Percentiles rank a stretch among this genome's conserved stretches.
These are phyloP conservation scores for Mortierella sp. DNA, from an alignment of 371 early-diverging fungal species.

Conservation along the genomic window DNA sequence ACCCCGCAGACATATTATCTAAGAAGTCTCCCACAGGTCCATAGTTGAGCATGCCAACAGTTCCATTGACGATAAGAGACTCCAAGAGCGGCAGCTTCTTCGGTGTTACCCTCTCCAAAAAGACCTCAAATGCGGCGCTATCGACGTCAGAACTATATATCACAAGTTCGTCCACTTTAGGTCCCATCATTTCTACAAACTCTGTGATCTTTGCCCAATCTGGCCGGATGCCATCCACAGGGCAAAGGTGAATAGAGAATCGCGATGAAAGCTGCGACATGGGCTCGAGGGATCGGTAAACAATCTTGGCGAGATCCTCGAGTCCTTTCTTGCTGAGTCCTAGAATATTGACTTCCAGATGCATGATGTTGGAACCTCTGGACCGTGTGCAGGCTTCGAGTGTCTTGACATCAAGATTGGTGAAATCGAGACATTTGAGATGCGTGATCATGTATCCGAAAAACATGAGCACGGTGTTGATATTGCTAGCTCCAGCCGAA, in stretches of 20 bases:
- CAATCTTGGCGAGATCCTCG: constrained; percentile 18
- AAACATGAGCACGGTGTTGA: constrained; percentile 23
- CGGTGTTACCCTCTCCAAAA: constrained; percentile 13
- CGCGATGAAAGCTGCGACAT: constrained; percentile 21
- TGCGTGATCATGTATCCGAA: constrained; percentile 29
- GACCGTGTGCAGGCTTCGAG: constrained; percentile 26
- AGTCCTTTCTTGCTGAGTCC: constrained; percentile 21
- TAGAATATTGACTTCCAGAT: constrained; percentile 18
- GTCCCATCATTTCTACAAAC: constrained; percentile 7
- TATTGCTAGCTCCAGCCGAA: constrained; percentile 15
- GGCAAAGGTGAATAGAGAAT: constrained; percentile 13
- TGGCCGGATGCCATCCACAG: constrained; percentile 7
- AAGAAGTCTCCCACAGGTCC: background rate
- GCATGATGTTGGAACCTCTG: constrained; percentile 20
- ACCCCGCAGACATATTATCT: background rate
- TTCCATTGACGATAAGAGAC: constrained; percentile 10
- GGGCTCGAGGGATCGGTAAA: constrained; percentile 19
- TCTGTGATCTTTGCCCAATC: constrained; percentile 12
- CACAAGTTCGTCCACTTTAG: constrained; percentile 18
- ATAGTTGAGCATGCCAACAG: background rate
- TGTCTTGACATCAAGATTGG: constrained; percentile 22
- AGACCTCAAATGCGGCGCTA: background rate
- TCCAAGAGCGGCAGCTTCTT: constrained; percentile 8
- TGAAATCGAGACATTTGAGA: constrained; percentile 20
- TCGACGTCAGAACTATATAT: constrained; percentile 6